Evolutionary conservation across 2,329 filamentous ascomycete genomes (phyloP).

Genomic region (Colletotrichum eremochloae): DNA sequence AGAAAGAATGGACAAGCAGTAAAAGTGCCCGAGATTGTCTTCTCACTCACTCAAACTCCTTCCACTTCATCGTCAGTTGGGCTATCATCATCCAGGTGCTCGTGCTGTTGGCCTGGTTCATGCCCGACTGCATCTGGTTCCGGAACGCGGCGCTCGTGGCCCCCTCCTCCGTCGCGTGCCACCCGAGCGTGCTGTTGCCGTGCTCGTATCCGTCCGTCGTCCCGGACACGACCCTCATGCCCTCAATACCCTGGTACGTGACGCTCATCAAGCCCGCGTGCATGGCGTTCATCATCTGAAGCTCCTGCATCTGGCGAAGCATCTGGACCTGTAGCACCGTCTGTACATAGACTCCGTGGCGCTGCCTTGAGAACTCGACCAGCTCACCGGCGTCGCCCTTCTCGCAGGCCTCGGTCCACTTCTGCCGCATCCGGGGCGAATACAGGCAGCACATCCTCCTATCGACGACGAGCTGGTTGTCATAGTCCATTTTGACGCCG

Average conservation of each 20-base stretch:
- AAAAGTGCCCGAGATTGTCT: not conserved
- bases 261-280: constrained; percentile 51
- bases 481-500: not conserved
- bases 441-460: constrained; percentile 41
- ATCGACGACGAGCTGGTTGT: constrained; percentile 12
- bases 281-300: constrained; percentile 42
- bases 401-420: constrained; percentile 36
- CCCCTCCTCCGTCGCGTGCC: constrained; percentile 52
- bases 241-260: constrained; percentile 52
- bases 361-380: constrained; percentile 16
- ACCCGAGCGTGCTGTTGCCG: constrained; percentile 52
- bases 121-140: constrained; percentile 24
- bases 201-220: constrained; percentile 50
- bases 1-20: not conserved
- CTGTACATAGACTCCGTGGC: constrained; percentile 32
- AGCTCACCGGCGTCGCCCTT: constrained; percentile 5
- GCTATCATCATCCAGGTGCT: constrained; percentile 5
- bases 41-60: constrained; percentile 3
- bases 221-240: constrained; percentile 46
- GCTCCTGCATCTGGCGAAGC: constrained; percentile 33
- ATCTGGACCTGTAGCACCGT: constrained; percentile 33
- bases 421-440: constrained; percentile 40
- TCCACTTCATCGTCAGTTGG: constrained; percentile 4
- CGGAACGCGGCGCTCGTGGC: constrained; percentile 44
- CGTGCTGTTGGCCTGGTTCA: constrained; percentile 21